Percentiles rank a stretch among this genome's conserved stretches.
phyloP scores from a whole-genome alignment of 345 rosid species.

The Populus deltoides region DNA sequence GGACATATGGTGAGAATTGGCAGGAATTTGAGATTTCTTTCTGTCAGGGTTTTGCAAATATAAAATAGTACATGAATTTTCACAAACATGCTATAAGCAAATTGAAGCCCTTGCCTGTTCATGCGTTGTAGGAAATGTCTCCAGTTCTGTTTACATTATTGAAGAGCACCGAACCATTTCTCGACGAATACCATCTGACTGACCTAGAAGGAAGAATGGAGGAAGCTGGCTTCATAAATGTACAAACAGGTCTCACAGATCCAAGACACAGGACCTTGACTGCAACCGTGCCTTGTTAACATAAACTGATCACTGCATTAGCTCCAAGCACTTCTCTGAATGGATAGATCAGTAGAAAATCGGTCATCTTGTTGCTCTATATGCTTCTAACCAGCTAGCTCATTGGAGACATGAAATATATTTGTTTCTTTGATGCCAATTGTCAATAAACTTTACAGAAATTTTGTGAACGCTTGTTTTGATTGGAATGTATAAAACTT shows the following conservation, averaged over 20 bases:
- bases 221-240: constrained; percentile 47
- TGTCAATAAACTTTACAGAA: no score
- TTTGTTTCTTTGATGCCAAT: not conserved
- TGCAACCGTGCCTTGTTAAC: constrained; percentile 44
- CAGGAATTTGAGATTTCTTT: not conserved
- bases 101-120: not conserved
- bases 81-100: not conserved
- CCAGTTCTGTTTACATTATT: constrained; percentile 53
- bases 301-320: not conserved
- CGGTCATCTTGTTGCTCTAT: not conserved
- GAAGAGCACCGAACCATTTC: constrained; percentile 63
- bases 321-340: not conserved
- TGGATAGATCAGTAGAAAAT: not conserved
- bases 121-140: constrained; percentile 40
- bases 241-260: constrained; percentile 41
- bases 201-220: constrained; percentile 47
- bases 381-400: not conserved
- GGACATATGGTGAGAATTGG: no score
- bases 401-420: not conserved
- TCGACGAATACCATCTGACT: constrained; percentile 50
- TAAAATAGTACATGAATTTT: not conserved
- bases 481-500: no score
- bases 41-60: not conserved
- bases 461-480: no score
- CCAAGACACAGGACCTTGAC: constrained; percentile 54